A percentile compares a stretch with the other conserved stretches of the same genome.
These are phyloP conservation scores for Aspergillus campestris DNA, from an alignment of 495 filamentous ascomycete species.

Conservation along the genomic window DNA sequence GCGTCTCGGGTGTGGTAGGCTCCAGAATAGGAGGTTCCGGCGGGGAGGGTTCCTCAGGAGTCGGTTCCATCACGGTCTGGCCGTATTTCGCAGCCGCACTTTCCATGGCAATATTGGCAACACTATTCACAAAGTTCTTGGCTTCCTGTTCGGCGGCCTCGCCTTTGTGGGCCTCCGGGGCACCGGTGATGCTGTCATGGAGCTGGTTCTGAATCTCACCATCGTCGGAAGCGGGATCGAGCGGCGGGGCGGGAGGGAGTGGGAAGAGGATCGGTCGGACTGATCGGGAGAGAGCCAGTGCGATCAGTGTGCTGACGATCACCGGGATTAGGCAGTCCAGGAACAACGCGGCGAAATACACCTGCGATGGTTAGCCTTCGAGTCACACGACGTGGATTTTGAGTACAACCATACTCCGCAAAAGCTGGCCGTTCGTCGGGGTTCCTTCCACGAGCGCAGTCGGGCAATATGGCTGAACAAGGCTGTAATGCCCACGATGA, in stretches of 20 bases:
- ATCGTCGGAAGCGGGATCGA: slow-evolving; percentile 49
- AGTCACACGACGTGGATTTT: too few species aligned
- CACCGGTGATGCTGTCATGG: slow-evolving; percentile 67
- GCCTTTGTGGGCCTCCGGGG: slow-evolving; percentile 74
- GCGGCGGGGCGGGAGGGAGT: slow-evolving; percentile 63
- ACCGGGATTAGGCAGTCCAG: slow-evolving; percentile 59
- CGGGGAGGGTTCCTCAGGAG: slow-evolving; percentile 36
- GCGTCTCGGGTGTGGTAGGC: slow-evolving; percentile 44
- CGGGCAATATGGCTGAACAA: slow-evolving; percentile 67
- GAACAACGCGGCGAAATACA: slow-evolving; percentile 66
- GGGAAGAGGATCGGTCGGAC: slow-evolving; percentile 62
- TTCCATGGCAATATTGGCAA: slow-evolving; percentile 65
- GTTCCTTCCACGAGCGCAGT: slow-evolving; percentile 74
- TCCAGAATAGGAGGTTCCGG: slow-evolving; percentile 59
- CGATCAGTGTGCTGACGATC: slow-evolving; percentile 48
- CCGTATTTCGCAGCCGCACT: slow-evolving; percentile 67
- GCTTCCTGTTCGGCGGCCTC: slow-evolving; percentile 83
- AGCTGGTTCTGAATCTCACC: neutral
- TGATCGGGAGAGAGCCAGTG: slow-evolving; percentile 57
- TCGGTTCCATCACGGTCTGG: slow-evolving; percentile 37
- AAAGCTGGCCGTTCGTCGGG: slow-evolving; percentile 57
- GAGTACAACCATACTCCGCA: slow-evolving; percentile 38
- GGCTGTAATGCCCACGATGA: slow-evolving; percentile 58
- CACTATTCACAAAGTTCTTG: slow-evolving; percentile 65
- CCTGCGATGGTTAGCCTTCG: slow-evolving; percentile 27